Percentiles rank a stretch among this genome's conserved stretches.
phyloP scores from a whole-genome alignment of 108 stramenopile genomes.

The Nannochloropsis salina region DNA sequence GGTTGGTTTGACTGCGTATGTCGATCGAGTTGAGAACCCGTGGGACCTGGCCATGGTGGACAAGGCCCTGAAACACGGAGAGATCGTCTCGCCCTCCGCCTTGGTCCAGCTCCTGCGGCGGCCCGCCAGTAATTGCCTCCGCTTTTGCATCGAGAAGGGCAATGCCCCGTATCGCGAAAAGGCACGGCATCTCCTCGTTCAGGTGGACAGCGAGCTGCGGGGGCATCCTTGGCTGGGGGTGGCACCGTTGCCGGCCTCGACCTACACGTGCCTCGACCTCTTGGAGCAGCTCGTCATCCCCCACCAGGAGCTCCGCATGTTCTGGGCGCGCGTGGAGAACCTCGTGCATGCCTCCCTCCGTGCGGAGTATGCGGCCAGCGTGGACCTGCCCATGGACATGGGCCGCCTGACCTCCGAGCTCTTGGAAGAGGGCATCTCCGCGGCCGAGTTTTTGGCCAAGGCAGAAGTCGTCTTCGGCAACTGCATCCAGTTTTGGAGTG shows the following conservation, averaged over 20 bases:
- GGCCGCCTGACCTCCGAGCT: neutral
- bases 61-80: neutral
- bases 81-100: neutral
- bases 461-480: neutral
- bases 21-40: neutral
- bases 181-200: neutral
- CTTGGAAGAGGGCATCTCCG: neutral
- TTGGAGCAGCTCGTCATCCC: neutral
- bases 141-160: conserved; percentile 3
- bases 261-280: conserved; percentile 3
- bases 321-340: neutral
- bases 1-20: neutral
- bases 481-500: neutral
- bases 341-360: neutral
- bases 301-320: neutral
- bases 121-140: neutral
- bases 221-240: neutral
- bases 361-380: neutral
- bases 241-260: neutral
- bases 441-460: neutral
- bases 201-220: neutral
- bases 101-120: neutral
- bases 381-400: conserved; percentile 4
- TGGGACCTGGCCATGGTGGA: conserved; percentile 16
- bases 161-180: neutral